Base-by-base conservation (phyloP, 202 grass and related monocot species). In the Sporobolus alterniflorus region DNA sequence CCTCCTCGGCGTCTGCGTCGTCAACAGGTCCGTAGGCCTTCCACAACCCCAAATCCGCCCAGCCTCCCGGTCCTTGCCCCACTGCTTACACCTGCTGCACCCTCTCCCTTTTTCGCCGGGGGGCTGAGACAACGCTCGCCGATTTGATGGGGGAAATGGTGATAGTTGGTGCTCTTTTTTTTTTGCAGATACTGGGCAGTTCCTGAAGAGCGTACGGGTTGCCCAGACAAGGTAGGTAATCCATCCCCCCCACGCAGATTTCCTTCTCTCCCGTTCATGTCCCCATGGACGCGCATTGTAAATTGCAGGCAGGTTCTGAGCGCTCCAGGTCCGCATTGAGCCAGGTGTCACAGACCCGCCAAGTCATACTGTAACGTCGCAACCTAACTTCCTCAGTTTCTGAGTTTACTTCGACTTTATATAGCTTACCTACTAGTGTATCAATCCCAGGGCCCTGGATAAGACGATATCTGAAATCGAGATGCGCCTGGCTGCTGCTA, bases 401-500 rank as follows among this genome's bases (percentile, higher is more conserved):
- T 21, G 6, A 57, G 28, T 86, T 39, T 71, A 6, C 16, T 62
- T 50, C 30, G 14, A 40, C 82, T 4, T 20, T 3, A 1, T 18
- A 22, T 7, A 54, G n/a, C n/a, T 7, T 21, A 51, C 51, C 9
- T 65, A 55, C 11, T n/a, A 8, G 14, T 80, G 24, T 52, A 43
- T 39, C 34, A 12, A n/a, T 3, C 1, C 44, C 76, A 92, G 90
- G 80, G 81, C 83, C 17, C 29, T 92, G 77, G 90, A 92, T 20
- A 89, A 75, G 59, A 92, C 90, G 48, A 89, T 92, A 68, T 89
- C 90, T 2, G 77, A 87, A 49, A 83, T 92, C 3, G 90, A 92
- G 90, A 81, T 81, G 84, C 83, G 84, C 34, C 84, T 92, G 39
- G 84, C 90, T 18, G 87, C 80, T 52, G 90, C 90, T 64, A 89